Evolutionary conservation across 306 rosid genomes (phyloP), one percentile per base, ranked within the genome.

Genomic region (Inga oerstediana): DNA sequence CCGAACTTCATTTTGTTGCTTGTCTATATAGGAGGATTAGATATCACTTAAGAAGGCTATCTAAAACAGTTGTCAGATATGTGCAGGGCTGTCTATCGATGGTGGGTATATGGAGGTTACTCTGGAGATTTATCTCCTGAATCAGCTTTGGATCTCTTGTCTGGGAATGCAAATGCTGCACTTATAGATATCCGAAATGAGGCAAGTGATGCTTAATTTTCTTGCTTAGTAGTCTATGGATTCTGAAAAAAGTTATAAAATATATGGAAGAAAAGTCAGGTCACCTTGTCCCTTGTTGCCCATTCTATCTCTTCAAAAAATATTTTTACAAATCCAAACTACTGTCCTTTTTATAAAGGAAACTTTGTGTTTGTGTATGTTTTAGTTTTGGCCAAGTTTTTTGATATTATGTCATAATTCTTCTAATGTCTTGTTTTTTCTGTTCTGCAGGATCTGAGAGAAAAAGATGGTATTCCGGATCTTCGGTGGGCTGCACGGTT

Each of bases 41-140:
- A 61, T 85, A 80, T 82, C 79, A 82, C 65, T 80, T 54, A 48
- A 79, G 68, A 78, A 85, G 37, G 86, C 88, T 81, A 72, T 88
- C 85, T 85, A 88, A 89, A 87, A 84, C 83, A 87, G 85, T 84
- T 86, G 89, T 88, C 97, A 93, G 92, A 93, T 88, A 85, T 88
- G 83, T 96, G 93, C 94, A 96, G 99, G 98, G 88, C 90, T 84
- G 75, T 91, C 87, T 96, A 90, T 89, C 87, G 91, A 96, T 89
- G 83, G 77, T 66, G 91, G 93, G 87, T 84, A 79, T 93, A 92
- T 46, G 87, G 99, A 67, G 99, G 99, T 85, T 96, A 92, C 65
- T 78, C 99, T 6, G 99, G 99, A 76, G 97, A 93, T 89, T 89
- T 96, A 82, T 81, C 99, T 77, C 94, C 99, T 61, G 73, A 96